These are phyloP conservation scores for Cadophora sp. DNA, from an alignment of 2,329 filamentous ascomycete species.

Conservation along the genomic window DNA sequence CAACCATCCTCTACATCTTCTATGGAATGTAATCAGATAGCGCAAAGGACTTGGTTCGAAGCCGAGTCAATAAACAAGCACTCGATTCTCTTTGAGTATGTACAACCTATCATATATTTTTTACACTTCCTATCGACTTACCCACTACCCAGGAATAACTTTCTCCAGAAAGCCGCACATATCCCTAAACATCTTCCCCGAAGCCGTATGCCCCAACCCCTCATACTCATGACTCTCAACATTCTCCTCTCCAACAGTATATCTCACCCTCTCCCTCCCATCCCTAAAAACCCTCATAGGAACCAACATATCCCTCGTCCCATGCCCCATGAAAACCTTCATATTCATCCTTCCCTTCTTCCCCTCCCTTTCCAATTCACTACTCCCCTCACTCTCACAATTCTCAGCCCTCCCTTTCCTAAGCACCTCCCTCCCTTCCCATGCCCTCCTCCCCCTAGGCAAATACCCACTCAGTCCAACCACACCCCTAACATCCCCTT, in stretches of 20 bases:
- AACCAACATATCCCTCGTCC: constrained; percentile 54
- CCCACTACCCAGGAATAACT: constrained; percentile 24
- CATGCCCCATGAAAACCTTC: constrained; percentile 54
- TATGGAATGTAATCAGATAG: neutral
- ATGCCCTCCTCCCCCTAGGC: constrained; percentile 49
- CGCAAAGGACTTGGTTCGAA: neutral
- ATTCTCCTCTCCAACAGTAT: constrained; percentile 46
- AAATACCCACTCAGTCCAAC: constrained; percentile 74
- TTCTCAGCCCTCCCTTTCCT: constrained; percentile 42
- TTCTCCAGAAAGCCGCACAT: constrained; percentile 47
- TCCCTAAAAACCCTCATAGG: constrained; percentile 52
- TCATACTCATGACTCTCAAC: constrained; percentile 54
- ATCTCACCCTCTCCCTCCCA: constrained; percentile 44
- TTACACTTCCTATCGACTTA: neutral
- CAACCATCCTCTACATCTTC: too few species aligned
- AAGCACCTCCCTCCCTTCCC: constrained; percentile 47
- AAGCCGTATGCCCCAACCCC: constrained; percentile 53
- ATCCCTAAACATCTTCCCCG: constrained; percentile 52
- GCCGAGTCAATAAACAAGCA: neutral
- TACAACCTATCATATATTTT: neutral
- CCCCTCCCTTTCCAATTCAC: constrained; percentile 45
- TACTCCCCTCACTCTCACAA: constrained; percentile 47
- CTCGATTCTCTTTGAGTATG: neutral
- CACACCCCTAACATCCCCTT: constrained; percentile 77
- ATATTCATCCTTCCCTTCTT: constrained; percentile 35